phyloP scores from a whole-genome alignment of 352 stramenopile species.

The Pythium coloratum region DNA sequence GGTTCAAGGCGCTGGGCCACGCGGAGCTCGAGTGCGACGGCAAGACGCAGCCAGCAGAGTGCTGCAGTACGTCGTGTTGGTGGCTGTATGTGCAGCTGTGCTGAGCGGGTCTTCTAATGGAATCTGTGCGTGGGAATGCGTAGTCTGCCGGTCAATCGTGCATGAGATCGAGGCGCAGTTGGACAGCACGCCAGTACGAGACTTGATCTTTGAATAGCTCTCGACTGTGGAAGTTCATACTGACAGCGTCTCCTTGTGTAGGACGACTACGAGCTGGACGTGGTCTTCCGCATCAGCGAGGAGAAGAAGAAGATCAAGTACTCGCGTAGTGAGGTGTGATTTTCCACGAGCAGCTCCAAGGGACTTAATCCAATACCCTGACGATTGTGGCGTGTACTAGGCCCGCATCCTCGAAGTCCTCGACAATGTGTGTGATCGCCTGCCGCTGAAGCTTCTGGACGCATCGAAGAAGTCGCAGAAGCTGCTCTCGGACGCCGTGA shows the following conservation, averaged over 20 bases:
- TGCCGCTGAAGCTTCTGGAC: slow-evolving; percentile 42
- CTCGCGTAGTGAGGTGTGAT: slow-evolving; percentile 67
- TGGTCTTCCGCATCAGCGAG: slow-evolving; percentile 86
- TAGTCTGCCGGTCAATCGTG: slow-evolving; percentile 84
- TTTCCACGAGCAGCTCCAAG: background rate
- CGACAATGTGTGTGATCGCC: slow-evolving; percentile 60
- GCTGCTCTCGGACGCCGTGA: slow-evolving; percentile 60
- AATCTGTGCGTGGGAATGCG: background rate
- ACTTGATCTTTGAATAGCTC: too few species aligned
- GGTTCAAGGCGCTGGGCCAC: slow-evolving; percentile 64
- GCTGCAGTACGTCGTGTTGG: slow-evolving; percentile 59
- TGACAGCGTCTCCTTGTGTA: slow-evolving; percentile 17
- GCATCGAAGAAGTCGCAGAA: slow-evolving; percentile 52
- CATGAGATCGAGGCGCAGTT: slow-evolving; percentile 80
- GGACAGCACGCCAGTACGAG: slow-evolving; percentile 61
- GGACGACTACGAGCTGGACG: slow-evolving; percentile 82
- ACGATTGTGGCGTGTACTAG: slow-evolving; percentile 21
- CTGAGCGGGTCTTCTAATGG: background rate
- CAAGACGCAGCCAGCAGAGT: slow-evolving; percentile 51
- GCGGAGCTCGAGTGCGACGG: slow-evolving; percentile 64
- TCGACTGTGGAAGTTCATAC: too few species aligned
- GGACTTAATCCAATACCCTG: background rate
- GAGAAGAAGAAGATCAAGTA: slow-evolving; percentile 87
- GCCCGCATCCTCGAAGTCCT: slow-evolving; percentile 84
- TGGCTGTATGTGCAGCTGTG: background rate